Percentiles rank a stretch among this genome's conserved stretches.
Evolutionary conservation across 352 stramenopile genomes (phyloP).

Genomic region (Phytopythium litorale): DNA sequence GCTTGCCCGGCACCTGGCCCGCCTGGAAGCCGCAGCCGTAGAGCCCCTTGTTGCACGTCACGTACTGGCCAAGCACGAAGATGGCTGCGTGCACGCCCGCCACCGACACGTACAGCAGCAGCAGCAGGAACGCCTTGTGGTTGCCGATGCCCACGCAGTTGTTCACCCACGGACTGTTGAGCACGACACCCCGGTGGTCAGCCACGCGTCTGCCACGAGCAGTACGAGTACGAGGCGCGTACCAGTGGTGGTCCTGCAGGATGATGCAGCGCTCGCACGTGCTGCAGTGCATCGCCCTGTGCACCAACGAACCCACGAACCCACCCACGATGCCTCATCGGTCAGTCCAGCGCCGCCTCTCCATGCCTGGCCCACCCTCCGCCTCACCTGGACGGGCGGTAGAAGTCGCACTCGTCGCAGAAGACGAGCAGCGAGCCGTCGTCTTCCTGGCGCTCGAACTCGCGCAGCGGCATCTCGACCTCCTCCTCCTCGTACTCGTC

Average conservation of each 20-base stretch:
- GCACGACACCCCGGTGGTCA: background rate
- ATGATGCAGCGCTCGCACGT: constrained; percentile 76
- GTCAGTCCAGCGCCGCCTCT: background rate
- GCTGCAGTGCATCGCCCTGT: constrained; percentile 71
- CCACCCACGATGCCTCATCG: background rate
- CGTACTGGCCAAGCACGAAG: constrained; percentile 49
- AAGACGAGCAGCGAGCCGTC: constrained; percentile 75
- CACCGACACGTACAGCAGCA: constrained; percentile 71
- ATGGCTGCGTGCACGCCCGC: constrained; percentile 53
- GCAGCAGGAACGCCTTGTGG: constrained; percentile 74
- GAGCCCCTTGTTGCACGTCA: constrained; percentile 25
- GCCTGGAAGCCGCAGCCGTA: constrained; percentile 61
- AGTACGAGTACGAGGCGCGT: constrained; percentile 8
- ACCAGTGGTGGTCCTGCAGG: constrained; percentile 86
- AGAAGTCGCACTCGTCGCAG: constrained; percentile 78
- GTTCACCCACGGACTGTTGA: constrained; percentile 77
- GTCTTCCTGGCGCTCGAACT: constrained; percentile 68
- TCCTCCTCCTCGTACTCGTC: constrained; percentile 44
- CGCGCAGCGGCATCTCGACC: constrained; percentile 55
- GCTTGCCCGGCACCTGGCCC: constrained; percentile 48
- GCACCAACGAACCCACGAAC: background rate
- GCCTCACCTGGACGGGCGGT: constrained; percentile 58
- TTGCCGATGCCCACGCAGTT: constrained; percentile 85
- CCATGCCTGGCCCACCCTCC: background rate
- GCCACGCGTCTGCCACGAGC: background rate